Evolutionary conservation across 2,329 filamentous ascomycete species (phyloP).

Genomic region (Sarocladium kiliense): DNA sequence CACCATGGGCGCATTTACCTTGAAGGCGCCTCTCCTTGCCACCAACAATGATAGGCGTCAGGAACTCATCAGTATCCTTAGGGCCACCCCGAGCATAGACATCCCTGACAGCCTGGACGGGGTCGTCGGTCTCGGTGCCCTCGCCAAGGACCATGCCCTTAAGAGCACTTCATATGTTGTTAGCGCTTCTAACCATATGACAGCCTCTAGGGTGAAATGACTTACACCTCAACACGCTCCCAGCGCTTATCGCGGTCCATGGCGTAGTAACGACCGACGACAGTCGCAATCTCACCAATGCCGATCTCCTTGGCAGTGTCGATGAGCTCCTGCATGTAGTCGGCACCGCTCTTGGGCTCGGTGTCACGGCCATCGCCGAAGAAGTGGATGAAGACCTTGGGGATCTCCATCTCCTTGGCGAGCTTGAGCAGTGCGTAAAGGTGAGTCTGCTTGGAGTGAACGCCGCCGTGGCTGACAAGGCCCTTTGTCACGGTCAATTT

Average conservation of each 20-base stretch:
- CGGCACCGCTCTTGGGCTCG: conserved; percentile 88
- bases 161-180: conserved; percentile 46
- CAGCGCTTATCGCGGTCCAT: conserved; percentile 99
- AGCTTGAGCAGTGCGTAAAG: conserved; percentile 82
- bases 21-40: conserved; percentile 82
- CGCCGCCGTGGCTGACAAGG: conserved; percentile 90
- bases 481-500: conserved; percentile 37
- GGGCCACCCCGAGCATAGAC: conserved; percentile 69
- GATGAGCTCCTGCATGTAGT: conserved; percentile 82
- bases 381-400: conserved; percentile 97
- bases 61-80: conserved; percentile 88
- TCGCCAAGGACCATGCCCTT: conserved; percentile 83
- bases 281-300: conserved; percentile 79
- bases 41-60: conserved; percentile 94
- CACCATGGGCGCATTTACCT: conserved; percentile 41
- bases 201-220: neutral
- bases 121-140: conserved; percentile 80
- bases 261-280: conserved; percentile 94
- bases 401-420: conserved; percentile 81
- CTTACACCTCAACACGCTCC: conserved; percentile 76
- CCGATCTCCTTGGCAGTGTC: conserved; percentile 79
- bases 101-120: conserved; percentile 79
- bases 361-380: conserved; percentile 97
- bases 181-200: neutral
- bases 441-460: conserved; percentile 94